phyloP scores from a whole-genome alignment of 2,329 filamentous ascomycete genomes.

The Trichoderma sp. region DNA sequence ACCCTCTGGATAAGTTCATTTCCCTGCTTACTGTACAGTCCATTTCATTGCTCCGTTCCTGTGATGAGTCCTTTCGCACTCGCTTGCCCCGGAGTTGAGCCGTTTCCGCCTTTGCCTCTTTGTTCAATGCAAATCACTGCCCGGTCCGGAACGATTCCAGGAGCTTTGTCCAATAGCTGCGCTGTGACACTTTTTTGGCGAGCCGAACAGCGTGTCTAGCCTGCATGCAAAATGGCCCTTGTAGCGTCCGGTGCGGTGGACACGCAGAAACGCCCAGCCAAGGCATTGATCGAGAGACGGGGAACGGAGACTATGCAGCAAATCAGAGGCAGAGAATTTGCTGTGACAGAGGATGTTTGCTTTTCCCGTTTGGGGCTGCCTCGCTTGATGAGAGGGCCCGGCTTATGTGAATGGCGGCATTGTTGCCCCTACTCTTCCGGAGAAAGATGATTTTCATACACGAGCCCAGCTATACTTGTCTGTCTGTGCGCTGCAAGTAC shows the following conservation, averaged over 20 bases:
- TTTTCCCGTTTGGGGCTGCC: neutral
- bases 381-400: neutral
- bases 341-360: neutral
- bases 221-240: neutral
- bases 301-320: neutral
- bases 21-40: neutral
- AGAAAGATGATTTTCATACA: neutral
- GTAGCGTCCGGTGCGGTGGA: neutral
- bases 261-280: neutral
- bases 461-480: neutral
- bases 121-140: neutral
- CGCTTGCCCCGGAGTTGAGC: constrained; percentile 8
- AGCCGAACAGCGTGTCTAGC: constrained; percentile 3
- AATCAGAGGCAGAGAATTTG: neutral
- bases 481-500: too few relatives aligned
- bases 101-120: neutral
- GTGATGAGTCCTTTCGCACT: neutral
- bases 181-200: neutral
- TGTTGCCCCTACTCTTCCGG: neutral
- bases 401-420: neutral
- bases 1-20: neutral
- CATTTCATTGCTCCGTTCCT: neutral
- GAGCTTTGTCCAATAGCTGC: constrained; percentile 12
- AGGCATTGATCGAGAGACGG: neutral
- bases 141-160: neutral